Percentiles rank a stretch among this genome's conserved stretches.
phyloP scores from a whole-genome alignment of 176 grass and related monocot species.

The Poa annua region DNA sequence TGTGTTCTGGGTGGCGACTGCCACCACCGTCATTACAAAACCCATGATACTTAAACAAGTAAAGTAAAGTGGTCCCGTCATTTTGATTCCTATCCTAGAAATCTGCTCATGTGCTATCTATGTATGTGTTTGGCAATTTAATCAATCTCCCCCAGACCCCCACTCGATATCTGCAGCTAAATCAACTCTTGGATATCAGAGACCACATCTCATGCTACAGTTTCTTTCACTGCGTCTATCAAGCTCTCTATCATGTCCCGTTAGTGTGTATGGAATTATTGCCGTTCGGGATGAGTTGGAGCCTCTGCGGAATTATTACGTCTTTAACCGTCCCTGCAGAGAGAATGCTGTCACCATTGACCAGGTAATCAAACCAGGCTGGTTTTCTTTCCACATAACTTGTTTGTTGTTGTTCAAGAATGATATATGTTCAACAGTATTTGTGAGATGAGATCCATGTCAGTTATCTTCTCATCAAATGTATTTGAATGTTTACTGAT shows the following conservation, averaged over 20 bases:
- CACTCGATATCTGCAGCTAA: background rate
- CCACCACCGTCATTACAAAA: constrained; percentile 23
- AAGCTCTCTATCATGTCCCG: constrained; percentile 1
- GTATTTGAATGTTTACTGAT: background rate
- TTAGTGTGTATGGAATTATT: constrained; percentile 23
- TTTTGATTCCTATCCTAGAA: background rate
- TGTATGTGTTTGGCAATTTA: background rate
- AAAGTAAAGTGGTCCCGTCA: background rate
- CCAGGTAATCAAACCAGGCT: constrained; percentile 5
- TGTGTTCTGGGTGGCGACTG: constrained; percentile 16
- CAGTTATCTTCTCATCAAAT: background rate
- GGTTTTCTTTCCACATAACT: background rate
- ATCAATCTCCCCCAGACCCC: background rate
- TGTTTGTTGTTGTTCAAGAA: constrained; percentile 4
- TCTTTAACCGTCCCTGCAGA: constrained; percentile 29
- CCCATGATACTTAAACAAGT: constrained; percentile 9
- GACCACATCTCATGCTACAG: constrained; percentile 12
- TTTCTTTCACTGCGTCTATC: background rate
- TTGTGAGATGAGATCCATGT: background rate
- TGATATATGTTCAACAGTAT: constrained; percentile 6
- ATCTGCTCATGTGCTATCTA: constrained; percentile 4
- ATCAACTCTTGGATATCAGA: background rate
- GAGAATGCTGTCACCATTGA: constrained; percentile 31
- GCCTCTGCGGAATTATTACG: constrained; percentile 19
- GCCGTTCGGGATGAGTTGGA: constrained; percentile 25